Conservation (phyloP, 495 filamentous ascomycete species). For the Aspergillus heteromorphus region DNA sequence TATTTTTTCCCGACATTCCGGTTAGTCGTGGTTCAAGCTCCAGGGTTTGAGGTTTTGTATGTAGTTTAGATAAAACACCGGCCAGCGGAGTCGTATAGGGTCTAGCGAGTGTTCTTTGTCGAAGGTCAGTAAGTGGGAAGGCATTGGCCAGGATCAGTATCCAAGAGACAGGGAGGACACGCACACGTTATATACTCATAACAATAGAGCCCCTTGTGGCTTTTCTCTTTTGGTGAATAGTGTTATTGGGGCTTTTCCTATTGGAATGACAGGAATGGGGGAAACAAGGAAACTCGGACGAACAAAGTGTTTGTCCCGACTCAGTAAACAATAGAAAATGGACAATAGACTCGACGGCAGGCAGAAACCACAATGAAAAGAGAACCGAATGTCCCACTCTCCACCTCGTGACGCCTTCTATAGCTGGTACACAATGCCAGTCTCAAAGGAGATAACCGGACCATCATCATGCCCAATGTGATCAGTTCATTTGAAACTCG, state of each 20-base stretch:
- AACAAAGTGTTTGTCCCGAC: not conserved
- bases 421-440: not conserved
- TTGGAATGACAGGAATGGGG: not conserved
- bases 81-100: constrained; percentile 11
- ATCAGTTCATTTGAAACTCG: constrained; percentile 9
- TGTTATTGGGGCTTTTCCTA: not conserved
- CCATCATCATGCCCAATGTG: constrained; percentile 1
- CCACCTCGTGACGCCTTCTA: not conserved
- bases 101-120: not conserved
- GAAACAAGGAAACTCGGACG: not conserved
- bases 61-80: constrained; percentile 6
- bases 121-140: constrained; percentile 1
- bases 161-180: not conserved
- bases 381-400: not conserved
- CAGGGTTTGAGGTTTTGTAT: too few species aligned
- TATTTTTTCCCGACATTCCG: not conserved
- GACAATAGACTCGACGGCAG: not conserved
- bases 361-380: not conserved
- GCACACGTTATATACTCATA: not conserved
- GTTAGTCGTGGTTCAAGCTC: not conserved
- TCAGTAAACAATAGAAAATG: not conserved
- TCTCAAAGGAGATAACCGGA: constrained; percentile 1
- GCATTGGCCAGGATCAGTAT: not conserved
- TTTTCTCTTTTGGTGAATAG: not conserved
- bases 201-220: not conserved